Conservation (phyloP, 2,329 filamentous ascomycete genomes). For the Apiospora sp. region DNA sequence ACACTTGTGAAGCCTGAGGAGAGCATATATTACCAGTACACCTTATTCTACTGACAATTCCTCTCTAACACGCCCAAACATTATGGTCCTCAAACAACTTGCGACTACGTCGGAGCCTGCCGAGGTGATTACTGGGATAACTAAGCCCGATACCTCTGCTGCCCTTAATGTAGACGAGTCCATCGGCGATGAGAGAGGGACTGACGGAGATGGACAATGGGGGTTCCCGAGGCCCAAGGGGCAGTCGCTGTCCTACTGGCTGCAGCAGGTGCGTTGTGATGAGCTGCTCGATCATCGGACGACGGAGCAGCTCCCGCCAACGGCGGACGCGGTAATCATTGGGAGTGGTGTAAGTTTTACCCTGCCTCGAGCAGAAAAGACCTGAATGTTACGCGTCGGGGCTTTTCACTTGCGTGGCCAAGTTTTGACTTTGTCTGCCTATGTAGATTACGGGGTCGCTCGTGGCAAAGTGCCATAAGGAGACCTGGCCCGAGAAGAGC, state of each 20-base stretch:
- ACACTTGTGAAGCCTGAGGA: too few relatives aligned
- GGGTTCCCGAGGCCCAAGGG: conserved; percentile 22
- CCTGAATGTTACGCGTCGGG: too few relatives aligned
- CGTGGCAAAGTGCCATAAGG: conserved; percentile 28
- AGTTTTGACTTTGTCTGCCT: neutral
- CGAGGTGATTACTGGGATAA: neutral
- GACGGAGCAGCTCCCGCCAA: conserved; percentile 10
- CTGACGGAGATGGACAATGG: neutral
- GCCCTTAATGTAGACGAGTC: conserved; percentile 10
- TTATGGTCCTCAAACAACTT: neutral
- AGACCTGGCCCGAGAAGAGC: conserved; percentile 30
- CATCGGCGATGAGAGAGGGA: neutral
- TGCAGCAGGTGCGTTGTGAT: conserved; percentile 25
- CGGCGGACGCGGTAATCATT: conserved; percentile 25
- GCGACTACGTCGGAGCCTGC: neutral
- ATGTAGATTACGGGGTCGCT: conserved; percentile 31
- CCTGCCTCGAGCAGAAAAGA: too few relatives aligned
- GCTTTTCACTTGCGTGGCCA: too few relatives aligned
- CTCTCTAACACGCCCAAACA: neutral
- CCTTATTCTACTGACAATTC: neutral
- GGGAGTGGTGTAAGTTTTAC: conserved; percentile 24
- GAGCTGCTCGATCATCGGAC: conserved; percentile 25
- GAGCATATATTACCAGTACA: too few relatives aligned
- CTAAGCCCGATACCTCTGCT: neutral
- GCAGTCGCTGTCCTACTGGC: conserved; percentile 27